Evolutionary conservation across 83 land plant genomes (phyloP).

Genomic region (Diphasiastrum complanatum): DNA sequence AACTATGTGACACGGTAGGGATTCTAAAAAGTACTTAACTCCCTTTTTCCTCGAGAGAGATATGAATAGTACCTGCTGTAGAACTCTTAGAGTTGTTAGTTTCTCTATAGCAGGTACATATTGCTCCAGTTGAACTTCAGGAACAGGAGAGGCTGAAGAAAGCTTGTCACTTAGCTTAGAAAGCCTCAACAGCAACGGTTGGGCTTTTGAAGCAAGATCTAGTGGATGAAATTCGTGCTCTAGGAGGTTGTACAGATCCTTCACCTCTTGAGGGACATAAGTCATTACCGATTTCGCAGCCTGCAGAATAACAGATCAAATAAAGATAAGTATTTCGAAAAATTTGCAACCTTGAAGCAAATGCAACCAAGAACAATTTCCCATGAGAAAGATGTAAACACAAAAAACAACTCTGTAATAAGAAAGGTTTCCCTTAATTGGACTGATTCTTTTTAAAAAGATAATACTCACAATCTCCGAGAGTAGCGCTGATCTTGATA

Average conservation of each 20-base stretch:
- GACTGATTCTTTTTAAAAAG: too few species aligned
- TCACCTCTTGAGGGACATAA: conserved; percentile 78
- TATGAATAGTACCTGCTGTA: conserved; percentile 96
- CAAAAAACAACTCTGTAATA: too few species aligned
- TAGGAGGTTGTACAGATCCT: conserved; percentile 63
- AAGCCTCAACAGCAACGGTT: conserved; percentile 58
- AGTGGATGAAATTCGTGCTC: conserved; percentile 83
- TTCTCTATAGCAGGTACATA: conserved; percentile 75
- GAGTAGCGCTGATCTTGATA: conserved; percentile 67
- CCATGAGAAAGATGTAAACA: too few species aligned
- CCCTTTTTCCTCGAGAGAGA: too few species aligned
- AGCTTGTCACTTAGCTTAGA: conserved; percentile 73
- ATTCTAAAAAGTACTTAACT: too few species aligned
- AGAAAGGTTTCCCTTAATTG: too few species aligned
- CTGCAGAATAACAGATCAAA: conserved; percentile 31
- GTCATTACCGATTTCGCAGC: conserved; percentile 74
- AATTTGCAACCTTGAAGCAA: background rate
- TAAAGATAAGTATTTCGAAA: background rate
- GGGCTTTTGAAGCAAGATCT: conserved; percentile 69
- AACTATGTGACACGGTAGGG: too few species aligned
- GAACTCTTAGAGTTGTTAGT: conserved; percentile 72
- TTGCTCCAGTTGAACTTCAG: conserved; percentile 76
- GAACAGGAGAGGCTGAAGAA: conserved; percentile 73
- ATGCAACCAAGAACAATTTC: too few species aligned
- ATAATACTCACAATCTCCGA: conserved; percentile 67